Evolutionary conservation across 2,329 filamentous ascomycete genomes (phyloP).

Genomic region (Colletotrichum musicola): DNA sequence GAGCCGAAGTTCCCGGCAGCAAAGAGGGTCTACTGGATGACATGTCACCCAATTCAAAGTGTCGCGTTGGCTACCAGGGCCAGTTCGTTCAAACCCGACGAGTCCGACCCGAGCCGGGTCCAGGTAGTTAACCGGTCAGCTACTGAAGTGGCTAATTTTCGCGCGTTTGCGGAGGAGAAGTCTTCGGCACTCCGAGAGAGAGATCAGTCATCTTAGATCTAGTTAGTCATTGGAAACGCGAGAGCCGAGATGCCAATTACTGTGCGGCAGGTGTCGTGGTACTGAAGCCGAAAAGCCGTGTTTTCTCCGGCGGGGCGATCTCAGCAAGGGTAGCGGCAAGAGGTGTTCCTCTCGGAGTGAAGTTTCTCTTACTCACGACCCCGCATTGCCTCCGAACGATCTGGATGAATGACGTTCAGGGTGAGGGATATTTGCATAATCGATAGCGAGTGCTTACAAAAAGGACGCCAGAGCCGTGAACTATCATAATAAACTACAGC

Average conservation of each 20-base stretch:
- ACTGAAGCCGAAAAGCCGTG: conserved; percentile 34
- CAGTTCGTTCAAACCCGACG: too few relatives aligned
- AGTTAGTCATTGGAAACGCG: not conserved
- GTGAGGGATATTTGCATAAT: conserved; percentile 9
- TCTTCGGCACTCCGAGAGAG: too few relatives aligned
- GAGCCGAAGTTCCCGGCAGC: too few relatives aligned
- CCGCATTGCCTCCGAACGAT: conserved; percentile 22
- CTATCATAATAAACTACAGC: too few relatives aligned
- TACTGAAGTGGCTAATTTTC: too few relatives aligned
- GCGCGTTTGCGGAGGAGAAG: too few relatives aligned
- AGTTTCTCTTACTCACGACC: conserved; percentile 33
- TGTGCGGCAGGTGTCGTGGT: not conserved
- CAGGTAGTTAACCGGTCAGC: too few relatives aligned
- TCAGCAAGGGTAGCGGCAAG: conserved; percentile 18
- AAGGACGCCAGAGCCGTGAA: not conserved
- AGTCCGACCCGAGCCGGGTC: too few relatives aligned
- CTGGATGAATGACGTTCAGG: conserved; percentile 30
- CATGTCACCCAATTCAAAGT: too few relatives aligned
- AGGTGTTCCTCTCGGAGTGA: conserved; percentile 16
- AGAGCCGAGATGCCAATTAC: not conserved
- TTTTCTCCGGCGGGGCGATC: conserved; percentile 33
- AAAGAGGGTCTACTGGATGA: too few relatives aligned
- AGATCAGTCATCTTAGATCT: not conserved
- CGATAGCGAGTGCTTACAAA: conserved; percentile 1
- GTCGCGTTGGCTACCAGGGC: too few relatives aligned